Conservation (phyloP, 2,329 filamentous ascomycete species). For the Fonsecaea erecta region DNA sequence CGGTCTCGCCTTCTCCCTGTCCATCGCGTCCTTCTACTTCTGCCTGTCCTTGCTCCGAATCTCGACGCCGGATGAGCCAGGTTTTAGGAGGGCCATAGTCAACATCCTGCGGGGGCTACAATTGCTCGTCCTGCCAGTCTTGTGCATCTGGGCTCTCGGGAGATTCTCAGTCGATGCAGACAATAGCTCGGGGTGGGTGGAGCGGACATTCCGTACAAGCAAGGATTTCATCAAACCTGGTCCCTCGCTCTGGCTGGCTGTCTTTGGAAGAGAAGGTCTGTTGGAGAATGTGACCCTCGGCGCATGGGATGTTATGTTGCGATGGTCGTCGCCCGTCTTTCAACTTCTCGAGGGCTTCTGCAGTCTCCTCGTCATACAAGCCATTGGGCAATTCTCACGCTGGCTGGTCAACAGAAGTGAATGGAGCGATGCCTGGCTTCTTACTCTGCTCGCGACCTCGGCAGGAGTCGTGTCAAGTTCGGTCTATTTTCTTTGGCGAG, state of each 20-base stretch:
- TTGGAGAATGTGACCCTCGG: conserved; percentile 80
- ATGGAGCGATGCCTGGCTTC: conserved; percentile 96
- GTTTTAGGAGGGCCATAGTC: conserved; percentile 73
- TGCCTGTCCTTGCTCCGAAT: conserved; percentile 81
- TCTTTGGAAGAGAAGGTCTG: conserved; percentile 84
- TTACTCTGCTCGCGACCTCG: conserved; percentile 82
- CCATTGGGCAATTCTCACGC: conserved; percentile 88
- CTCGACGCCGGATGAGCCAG: conserved; percentile 76
- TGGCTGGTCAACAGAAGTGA: conserved; percentile 90
- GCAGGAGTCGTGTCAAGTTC: conserved; percentile 91
- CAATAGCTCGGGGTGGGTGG: conserved; percentile 74
- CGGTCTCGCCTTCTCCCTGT: conserved; percentile 89
- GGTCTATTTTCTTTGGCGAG: conserved; percentile 94
- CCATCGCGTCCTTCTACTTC: conserved; percentile 88
- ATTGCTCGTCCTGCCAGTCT: conserved; percentile 80
- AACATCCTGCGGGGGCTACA: conserved; percentile 75
- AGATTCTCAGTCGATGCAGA: conserved; percentile 92
- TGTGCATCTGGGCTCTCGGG: conserved; percentile 94
- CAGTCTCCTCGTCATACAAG: conserved; percentile 92
- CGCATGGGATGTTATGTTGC: conserved; percentile 83
- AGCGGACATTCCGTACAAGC: conserved; percentile 73
- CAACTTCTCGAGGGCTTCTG: conserved; percentile 96
- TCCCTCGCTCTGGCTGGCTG: conserved; percentile 76
- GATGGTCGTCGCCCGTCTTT: conserved; percentile 92
- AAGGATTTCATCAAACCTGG: conserved; percentile 55